phyloP scores from a whole-genome alignment of 2,329 filamentous ascomycete genomes.

The Thermothelomyces thermophilus region DNA sequence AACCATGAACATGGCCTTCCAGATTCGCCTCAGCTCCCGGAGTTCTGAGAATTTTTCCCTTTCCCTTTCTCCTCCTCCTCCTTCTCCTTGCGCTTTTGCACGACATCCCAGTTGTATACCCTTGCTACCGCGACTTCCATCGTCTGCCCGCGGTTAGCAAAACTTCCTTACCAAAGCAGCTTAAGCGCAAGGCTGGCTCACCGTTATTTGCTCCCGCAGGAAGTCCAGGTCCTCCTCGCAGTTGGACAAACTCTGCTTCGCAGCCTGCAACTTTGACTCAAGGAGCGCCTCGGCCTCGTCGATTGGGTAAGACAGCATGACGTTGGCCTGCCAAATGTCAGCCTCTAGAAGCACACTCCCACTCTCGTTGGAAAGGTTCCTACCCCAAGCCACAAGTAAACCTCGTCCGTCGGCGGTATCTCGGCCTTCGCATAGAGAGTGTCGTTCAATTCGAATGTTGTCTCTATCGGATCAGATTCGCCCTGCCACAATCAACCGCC shows the following conservation, averaged over 20 bases:
- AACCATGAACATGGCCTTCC: neutral
- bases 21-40: constrained; percentile 14
- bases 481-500: constrained; percentile 26
- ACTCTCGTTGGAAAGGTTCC: constrained; percentile 27
- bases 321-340: constrained; percentile 63
- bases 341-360: neutral
- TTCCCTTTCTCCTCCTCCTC: constrained; percentile 49
- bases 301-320: constrained; percentile 94
- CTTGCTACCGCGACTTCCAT: constrained; percentile 93
- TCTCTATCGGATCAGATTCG: constrained; percentile 67
- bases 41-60: constrained; percentile 29
- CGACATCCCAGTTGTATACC: constrained; percentile 99
- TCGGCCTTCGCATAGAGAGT: constrained; percentile 86
- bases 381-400: constrained; percentile 95
- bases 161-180: neutral
- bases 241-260: constrained; percentile 72
- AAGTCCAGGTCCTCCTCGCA: constrained; percentile 97
- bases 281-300: constrained; percentile 78
- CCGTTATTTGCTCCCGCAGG: constrained; percentile 90
- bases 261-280: constrained; percentile 67
- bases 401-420: constrained; percentile 77
- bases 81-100: constrained; percentile 89
- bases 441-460: constrained; percentile 94
- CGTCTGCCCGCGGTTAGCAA: constrained; percentile 50
- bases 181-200: constrained; percentile 25